phyloP scores from a whole-genome alignment of 2,329 filamentous ascomycete species.

The Hypoxylon sp. region DNA sequence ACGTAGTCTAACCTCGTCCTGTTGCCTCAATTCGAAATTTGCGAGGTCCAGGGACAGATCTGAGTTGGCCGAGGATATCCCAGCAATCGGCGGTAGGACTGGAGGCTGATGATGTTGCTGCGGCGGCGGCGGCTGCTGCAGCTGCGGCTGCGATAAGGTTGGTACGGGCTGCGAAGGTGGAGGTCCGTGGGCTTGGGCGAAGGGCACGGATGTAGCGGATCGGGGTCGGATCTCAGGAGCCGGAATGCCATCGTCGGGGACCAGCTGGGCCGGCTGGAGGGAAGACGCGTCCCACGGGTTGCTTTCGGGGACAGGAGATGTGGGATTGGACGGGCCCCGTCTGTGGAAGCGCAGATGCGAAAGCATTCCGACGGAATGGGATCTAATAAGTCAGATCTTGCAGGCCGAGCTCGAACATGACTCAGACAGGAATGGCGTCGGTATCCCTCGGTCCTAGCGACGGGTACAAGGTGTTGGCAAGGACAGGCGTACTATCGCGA shows the following conservation, averaged over 20 bases:
- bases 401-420: slow-evolving; percentile 36
- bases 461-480: slow-evolving; percentile 2
- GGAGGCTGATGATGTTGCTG: slow-evolving; percentile 42
- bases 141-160: slow-evolving; percentile 15
- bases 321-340: slow-evolving; percentile 63
- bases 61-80: slow-evolving; percentile 55
- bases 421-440: slow-evolving; percentile 24
- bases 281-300: slow-evolving; percentile 50
- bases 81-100: slow-evolving; percentile 56
- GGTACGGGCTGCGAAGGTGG: slow-evolving; percentile 46
- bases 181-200: slow-evolving; percentile 47
- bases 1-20: no score
- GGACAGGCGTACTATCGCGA: not conserved
- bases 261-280: slow-evolving; percentile 52
- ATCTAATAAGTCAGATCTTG: slow-evolving; percentile 34
- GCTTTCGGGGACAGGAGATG: slow-evolving; percentile 60
- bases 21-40: slow-evolving; percentile 27
- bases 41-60: slow-evolving; percentile 36
- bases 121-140: slow-evolving; percentile 29
- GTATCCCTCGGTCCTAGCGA: slow-evolving; percentile 3
- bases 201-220: slow-evolving; percentile 39
- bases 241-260: slow-evolving; percentile 53
- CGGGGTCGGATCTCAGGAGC: slow-evolving; percentile 55
- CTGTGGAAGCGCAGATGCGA: slow-evolving; percentile 67
- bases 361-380: slow-evolving; percentile 51